Evolutionary conservation across 164 flowering plant genomes (phyloP).

Genomic region (Magnolia changhungtana): DNA sequence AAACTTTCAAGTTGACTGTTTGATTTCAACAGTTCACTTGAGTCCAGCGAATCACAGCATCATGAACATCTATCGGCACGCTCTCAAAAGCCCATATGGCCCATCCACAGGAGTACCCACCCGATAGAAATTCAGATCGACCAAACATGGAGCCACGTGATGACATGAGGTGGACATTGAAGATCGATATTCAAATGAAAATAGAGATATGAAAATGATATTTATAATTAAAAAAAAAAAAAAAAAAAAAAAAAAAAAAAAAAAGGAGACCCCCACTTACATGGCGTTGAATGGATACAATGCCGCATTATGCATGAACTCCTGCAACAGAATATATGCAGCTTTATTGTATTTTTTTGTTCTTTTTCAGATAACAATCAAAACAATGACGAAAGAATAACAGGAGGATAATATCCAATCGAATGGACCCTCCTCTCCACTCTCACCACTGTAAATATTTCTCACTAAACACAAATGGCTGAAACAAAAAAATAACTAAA

Average conservation of each 20-base stretch:
- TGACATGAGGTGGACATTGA: too few relatives aligned
- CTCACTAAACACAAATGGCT: neutral
- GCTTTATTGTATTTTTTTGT: neutral
- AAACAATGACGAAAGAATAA: slow-evolving; percentile 2
- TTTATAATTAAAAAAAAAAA: neutral
- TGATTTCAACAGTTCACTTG: too few relatives aligned
- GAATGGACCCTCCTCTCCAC: neutral
- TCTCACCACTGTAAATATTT: slow-evolving; percentile 1
- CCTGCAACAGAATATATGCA: neutral
- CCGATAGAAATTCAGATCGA: too few relatives aligned
- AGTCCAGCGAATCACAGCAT: too few relatives aligned
- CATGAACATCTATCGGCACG: too few relatives aligned
- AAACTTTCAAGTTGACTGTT: too few relatives aligned
- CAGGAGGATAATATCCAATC: neutral
- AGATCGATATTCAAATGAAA: neutral
- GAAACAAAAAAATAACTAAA: slow-evolving; percentile 3
- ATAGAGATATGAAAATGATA: neutral
- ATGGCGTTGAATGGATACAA: neutral
- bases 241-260: neutral
- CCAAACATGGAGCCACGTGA: too few relatives aligned
- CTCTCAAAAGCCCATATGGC: too few relatives aligned
- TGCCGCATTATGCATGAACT: neutral
- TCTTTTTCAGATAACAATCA: neutral
- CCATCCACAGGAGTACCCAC: too few relatives aligned
- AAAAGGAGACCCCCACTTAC: neutral